phyloP scores from a whole-genome alignment of 148 eudicot species.

The Pouteria glomerata region DNA sequence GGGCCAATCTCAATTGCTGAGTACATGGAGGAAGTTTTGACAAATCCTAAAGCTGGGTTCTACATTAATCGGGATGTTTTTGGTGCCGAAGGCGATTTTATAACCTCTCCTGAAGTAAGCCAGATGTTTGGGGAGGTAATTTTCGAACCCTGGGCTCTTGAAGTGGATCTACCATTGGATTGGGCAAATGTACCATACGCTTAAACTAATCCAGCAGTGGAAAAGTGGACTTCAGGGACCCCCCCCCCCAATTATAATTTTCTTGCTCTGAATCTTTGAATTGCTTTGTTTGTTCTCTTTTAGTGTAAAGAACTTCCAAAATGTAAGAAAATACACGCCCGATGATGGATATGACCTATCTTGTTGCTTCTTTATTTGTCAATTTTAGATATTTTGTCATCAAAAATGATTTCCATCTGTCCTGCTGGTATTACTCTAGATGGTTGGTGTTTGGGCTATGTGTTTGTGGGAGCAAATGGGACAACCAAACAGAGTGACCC shows the following conservation, averaged over 20 bases:
- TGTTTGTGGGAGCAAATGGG: constrained; percentile 99
- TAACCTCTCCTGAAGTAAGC: constrained; percentile 99
- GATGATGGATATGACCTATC: neutral
- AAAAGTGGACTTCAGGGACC: too few species aligned
- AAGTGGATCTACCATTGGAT: too few species aligned
- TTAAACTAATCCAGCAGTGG: too few species aligned
- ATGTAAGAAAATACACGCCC: neutral
- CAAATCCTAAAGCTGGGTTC: constrained; percentile 88
- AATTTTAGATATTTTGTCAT: too few species aligned
- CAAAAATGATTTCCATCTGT: neutral
- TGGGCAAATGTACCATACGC: too few species aligned
- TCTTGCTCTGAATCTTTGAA: neutral
- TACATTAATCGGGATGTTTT: constrained; percentile 98
- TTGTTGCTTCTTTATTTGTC: too few species aligned
- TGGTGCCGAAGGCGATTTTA: constrained; percentile 93
- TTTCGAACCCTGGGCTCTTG: too few species aligned
- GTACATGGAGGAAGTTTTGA: constrained; percentile 97
- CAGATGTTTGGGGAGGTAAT: constrained; percentile 99
- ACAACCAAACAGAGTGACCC: constrained; percentile 57
- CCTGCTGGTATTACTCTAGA: constrained; percentile 30
- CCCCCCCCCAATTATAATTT: too few species aligned
- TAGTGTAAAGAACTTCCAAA: neutral
- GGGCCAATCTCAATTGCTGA: constrained; percentile 96
- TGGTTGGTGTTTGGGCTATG: constrained; percentile 96
- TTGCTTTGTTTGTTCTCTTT: neutral